Conservation (phyloP, 148 eudicot species). For the Polygonum aviculare region DNA sequence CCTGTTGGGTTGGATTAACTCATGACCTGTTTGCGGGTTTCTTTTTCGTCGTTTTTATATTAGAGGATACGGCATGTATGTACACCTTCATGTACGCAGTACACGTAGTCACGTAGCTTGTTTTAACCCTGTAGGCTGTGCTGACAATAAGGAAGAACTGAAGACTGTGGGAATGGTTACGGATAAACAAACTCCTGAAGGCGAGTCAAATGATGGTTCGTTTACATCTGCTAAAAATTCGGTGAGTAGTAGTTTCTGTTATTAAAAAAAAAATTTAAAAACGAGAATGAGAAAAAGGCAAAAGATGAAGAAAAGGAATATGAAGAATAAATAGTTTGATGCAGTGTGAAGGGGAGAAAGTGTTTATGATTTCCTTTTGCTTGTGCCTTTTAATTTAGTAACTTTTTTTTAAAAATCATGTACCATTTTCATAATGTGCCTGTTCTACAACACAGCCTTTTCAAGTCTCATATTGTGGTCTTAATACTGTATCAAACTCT, state of each 20-base stretch:
- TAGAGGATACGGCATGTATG: neutral
- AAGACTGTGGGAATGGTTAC: neutral
- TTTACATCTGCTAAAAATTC: neutral
- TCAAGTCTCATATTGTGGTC: neutral
- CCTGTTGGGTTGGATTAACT: neutral
- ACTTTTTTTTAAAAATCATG: neutral
- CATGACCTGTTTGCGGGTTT: neutral
- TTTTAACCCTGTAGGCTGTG: neutral
- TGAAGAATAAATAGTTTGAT: neutral
- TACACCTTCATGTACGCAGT: neutral
- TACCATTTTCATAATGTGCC: neutral
- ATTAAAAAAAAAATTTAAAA: neutral
- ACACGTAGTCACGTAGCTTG: neutral
- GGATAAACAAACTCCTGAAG: constrained; percentile 6
- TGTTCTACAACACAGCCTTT: neutral
- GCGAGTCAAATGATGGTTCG: neutral
- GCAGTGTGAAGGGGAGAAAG: neutral
- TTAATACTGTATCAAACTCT: neutral
- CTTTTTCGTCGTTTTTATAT: neutral
- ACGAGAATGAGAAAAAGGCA: neutral
- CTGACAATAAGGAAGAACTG: neutral
- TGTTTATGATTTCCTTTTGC: neutral
- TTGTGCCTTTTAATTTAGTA: neutral
- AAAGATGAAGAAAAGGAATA: neutral
- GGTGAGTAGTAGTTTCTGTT: neutral